phyloP scores from a whole-genome alignment of 2,329 filamentous ascomycete genomes.

The Biscogniauxia mediterranea region DNA sequence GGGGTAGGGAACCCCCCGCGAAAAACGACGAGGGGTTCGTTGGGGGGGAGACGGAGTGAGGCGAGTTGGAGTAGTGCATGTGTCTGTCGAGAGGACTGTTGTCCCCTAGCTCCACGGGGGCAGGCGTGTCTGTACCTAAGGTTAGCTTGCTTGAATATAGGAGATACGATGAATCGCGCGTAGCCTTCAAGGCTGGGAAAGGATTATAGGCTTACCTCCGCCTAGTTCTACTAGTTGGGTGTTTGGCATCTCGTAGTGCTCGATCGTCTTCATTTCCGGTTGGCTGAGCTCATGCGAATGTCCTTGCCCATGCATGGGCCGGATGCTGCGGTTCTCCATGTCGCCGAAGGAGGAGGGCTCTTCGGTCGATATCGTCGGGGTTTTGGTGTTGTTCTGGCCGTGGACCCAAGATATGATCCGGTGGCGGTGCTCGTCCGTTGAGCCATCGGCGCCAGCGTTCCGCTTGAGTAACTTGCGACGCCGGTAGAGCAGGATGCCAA shows the following conservation, averaged over 20 bases:
- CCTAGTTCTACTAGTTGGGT: conserved; percentile 46
- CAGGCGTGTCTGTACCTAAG: conserved; percentile 40
- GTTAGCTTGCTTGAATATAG: conserved; percentile 6
- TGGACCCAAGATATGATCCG: conserved; percentile 54
- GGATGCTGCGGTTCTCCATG: conserved; percentile 33
- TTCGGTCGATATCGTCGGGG: conserved; percentile 44
- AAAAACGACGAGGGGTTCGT: conserved; percentile 32
- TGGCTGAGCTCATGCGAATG: conserved; percentile 5
- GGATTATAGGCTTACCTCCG: conserved; percentile 37
- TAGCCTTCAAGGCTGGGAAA: neutral
- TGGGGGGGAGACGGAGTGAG: conserved; percentile 21
- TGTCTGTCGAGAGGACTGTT: conserved; percentile 39
- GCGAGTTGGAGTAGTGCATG: conserved; percentile 28
- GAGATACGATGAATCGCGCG: conserved; percentile 3
- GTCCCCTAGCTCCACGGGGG: conserved; percentile 44
- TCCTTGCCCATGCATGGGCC: conserved; percentile 17
- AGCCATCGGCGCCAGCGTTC: conserved; percentile 36
- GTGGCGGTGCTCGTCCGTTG: conserved; percentile 46
- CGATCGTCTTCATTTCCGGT: conserved; percentile 12
- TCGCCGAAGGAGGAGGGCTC: conserved; percentile 41
- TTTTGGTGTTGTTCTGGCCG: conserved; percentile 43
- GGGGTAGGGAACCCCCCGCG: conserved; percentile 20
- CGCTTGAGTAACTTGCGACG: conserved; percentile 44
- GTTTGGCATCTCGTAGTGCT: conserved; percentile 41
- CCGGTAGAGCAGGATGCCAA: conserved; percentile 53